Evolutionary conservation across 768 basidiomycete species (phyloP).

Genomic region (Serendipita sp.): DNA sequence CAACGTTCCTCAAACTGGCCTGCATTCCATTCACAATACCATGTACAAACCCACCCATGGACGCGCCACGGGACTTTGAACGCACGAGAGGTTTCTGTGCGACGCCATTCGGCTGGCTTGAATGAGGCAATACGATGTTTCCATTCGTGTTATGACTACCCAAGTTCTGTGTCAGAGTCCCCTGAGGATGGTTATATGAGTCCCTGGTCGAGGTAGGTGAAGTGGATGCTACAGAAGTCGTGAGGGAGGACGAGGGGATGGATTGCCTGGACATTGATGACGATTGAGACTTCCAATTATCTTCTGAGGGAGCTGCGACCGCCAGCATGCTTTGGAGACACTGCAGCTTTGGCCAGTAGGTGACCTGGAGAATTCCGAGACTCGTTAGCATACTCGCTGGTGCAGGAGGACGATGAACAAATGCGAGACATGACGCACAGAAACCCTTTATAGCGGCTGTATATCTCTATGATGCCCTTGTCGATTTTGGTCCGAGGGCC

Average conservation of each 20-base stretch:
- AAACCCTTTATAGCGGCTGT: not conserved
- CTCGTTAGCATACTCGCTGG: not conserved
- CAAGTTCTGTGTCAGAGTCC: not conserved
- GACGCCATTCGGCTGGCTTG: not conserved
- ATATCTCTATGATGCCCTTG: not conserved
- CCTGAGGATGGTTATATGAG: not conserved
- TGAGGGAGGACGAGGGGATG: not conserved
- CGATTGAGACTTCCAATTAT: constrained; percentile 5
- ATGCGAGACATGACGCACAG: not conserved
- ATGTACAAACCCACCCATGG: constrained; percentile 1
- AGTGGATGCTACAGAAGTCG: not conserved
- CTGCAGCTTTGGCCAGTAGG: not conserved
- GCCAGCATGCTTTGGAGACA: constrained; percentile 5
- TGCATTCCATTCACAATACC: constrained; percentile 1
- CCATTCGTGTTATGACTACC: not conserved
- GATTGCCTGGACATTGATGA: not conserved
- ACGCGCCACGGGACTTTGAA: constrained; percentile 1
- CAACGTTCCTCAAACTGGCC: constrained; percentile 1
- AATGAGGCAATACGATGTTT: not conserved
- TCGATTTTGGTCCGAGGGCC: not conserved
- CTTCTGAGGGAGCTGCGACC: not conserved
- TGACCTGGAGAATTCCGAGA: constrained; percentile 2
- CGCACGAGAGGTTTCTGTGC: not conserved
- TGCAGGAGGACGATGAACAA: not conserved
- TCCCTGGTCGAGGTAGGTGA: not conserved